Conservation (phyloP, 2,329 filamentous ascomycete species). For the Phaeosphaeria sp. region DNA sequence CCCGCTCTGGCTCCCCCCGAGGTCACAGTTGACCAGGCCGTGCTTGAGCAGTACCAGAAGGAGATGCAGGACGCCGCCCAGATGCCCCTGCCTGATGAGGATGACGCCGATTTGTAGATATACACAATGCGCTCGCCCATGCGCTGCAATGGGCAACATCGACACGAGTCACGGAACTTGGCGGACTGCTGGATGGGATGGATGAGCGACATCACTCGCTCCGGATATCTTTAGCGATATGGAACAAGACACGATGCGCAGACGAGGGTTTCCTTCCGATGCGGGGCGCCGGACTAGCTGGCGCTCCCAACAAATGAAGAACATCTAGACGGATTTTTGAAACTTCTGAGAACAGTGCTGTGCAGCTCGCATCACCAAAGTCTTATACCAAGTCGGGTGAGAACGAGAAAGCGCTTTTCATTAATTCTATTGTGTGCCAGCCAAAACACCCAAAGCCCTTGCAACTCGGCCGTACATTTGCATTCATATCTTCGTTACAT, state of each 20-base stretch:
- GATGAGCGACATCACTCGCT: conserved; percentile 27
- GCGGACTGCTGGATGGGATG: conserved; percentile 22
- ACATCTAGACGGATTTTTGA: conserved; percentile 30
- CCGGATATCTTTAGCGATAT: conserved; percentile 37
- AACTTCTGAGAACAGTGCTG: neutral
- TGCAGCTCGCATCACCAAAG: neutral
- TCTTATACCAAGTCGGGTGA: too few relatives aligned
- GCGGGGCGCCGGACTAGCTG: conserved; percentile 42
- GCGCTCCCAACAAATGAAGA: conserved; percentile 36
- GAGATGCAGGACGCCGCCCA: conserved; percentile 84
- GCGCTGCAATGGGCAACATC: conserved; percentile 36
- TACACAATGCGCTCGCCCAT: conserved; percentile 22
- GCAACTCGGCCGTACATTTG: neutral
- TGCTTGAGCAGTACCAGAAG: conserved; percentile 81
- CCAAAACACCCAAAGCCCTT: neutral
- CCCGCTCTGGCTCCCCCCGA: conserved; percentile 94
- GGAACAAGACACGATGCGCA: conserved; percentile 26
- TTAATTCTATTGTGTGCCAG: conserved; percentile 1
- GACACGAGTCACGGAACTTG: conserved; percentile 35
- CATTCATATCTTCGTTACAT: conserved; percentile 5
- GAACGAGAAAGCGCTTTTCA: neutral
- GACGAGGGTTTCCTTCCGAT: conserved; percentile 27
- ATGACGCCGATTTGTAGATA: conserved; percentile 72
- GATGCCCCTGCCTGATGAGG: conserved; percentile 92
- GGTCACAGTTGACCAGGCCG: conserved; percentile 82